Evolutionary conservation across 768 basidiomycete species (phyloP).

Genomic region (Mycena latifolia): DNA sequence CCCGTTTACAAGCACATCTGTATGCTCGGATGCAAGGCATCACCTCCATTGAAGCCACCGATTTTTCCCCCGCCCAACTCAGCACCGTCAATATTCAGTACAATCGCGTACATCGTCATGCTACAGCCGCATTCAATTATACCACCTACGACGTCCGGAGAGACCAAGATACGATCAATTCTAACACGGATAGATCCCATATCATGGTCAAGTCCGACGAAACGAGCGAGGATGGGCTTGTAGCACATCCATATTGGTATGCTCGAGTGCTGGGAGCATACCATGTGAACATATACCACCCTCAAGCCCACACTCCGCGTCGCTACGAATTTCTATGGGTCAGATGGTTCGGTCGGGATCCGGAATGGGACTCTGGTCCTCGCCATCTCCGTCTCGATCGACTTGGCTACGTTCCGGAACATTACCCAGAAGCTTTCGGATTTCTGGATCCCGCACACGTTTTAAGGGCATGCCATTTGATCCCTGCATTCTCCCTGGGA

Average conservation of each 20-base stretch:
- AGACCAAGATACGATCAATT: slow-evolving; percentile 50
- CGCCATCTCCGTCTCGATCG: slow-evolving; percentile 14
- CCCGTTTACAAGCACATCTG: background rate
- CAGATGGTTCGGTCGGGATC: slow-evolving; percentile 40
- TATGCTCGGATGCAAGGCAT: background rate
- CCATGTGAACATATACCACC: slow-evolving; percentile 42
- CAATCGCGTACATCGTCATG: slow-evolving; percentile 42
- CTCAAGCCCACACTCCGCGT: background rate
- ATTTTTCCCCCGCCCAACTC: background rate
- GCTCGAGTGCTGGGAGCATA: slow-evolving; percentile 41
- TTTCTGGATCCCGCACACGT: slow-evolving; percentile 60
- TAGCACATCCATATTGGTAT: slow-evolving; percentile 44
- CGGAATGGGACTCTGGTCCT: background rate
- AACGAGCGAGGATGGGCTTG: background rate
- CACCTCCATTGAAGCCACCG: background rate
- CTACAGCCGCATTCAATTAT: slow-evolving; percentile 51
- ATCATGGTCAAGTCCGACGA: slow-evolving; percentile 41
- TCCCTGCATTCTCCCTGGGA: slow-evolving; percentile 51
- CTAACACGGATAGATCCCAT: slow-evolving; percentile 5
- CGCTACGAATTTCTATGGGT: slow-evolving; percentile 48
- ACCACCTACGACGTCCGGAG: slow-evolving; percentile 57
- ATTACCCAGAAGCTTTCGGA: slow-evolving; percentile 50
- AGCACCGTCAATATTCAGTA: slow-evolving; percentile 22
- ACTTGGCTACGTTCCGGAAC: slow-evolving; percentile 46
- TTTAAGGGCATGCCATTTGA: slow-evolving; percentile 54